These are phyloP conservation scores for Herpetomonas tarakana DNA, from an alignment of 208 protist genomes.

Conservation along the genomic window DNA sequence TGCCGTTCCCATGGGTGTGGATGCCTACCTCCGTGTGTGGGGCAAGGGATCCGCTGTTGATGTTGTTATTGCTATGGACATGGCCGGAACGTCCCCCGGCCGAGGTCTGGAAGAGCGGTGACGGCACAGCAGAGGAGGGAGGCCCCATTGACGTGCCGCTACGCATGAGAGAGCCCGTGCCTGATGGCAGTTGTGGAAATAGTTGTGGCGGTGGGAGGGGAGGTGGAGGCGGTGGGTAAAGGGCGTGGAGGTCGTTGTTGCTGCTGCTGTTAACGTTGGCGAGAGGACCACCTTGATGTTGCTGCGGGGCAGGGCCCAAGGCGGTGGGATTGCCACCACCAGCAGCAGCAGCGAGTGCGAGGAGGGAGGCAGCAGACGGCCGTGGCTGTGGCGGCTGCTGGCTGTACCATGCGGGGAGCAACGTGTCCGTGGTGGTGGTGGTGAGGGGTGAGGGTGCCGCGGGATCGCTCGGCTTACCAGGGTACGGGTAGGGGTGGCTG, in stretches of 20 bases:
- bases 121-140: background rate
- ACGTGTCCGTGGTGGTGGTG: too few species aligned
- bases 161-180: background rate
- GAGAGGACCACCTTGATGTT: background rate
- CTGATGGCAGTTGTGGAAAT: background rate
- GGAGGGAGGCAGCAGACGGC: background rate
- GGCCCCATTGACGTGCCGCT: background rate
- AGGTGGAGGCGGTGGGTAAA: background rate
- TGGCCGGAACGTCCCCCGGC: too few species aligned
- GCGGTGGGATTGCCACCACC: background rate
- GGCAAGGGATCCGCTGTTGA: background rate
- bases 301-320: background rate
- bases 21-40: too few species aligned
- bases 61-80: too few species aligned
- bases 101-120: background rate
- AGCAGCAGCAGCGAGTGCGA: background rate
- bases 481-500: too few species aligned
- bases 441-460: too few species aligned
- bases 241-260: too few species aligned
- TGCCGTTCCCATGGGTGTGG: background rate
- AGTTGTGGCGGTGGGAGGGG: background rate
- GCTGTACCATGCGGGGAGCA: too few species aligned
- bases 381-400: too few species aligned
- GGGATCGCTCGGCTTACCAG: too few species aligned
- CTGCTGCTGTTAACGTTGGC: background rate